Percentiles rank a stretch among this genome's conserved stretches.
phyloP scores from a whole-genome alignment of 1,284 basidiomycete genomes.

The Ustilago crameri region DNA sequence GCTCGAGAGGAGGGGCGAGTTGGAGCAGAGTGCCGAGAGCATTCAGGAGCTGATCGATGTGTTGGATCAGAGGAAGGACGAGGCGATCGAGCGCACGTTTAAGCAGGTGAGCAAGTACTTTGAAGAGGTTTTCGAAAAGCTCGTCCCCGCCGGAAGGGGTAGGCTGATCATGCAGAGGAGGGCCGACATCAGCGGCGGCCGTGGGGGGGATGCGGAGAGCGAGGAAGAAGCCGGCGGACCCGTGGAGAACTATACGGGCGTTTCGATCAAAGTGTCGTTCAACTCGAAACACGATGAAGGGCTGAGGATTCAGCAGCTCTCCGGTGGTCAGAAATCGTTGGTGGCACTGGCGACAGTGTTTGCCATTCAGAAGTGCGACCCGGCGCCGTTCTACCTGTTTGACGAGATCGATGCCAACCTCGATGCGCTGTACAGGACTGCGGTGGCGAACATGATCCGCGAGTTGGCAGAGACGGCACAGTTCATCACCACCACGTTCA shows the following conservation, averaged over 20 bases:
- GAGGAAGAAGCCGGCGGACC: constrained; percentile 38
- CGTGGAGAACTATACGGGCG: constrained; percentile 94
- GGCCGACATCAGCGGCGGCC: constrained; percentile 73
- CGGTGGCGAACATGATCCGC: constrained; percentile 96
- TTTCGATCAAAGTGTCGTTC: constrained; percentile 98
- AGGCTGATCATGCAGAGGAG: constrained; percentile 89
- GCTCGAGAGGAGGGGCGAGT: constrained; percentile 83
- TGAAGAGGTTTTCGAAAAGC: constrained; percentile 93
- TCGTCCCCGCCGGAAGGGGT: constrained; percentile 94
- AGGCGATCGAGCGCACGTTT: constrained; percentile 97
- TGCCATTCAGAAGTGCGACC: constrained; percentile 98
- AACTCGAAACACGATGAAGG: constrained; percentile 98
- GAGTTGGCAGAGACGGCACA: constrained; percentile 86
- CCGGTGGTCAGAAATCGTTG: constrained; percentile 96
- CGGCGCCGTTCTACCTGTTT: constrained; percentile 99
- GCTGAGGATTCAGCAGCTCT: constrained; percentile 92
- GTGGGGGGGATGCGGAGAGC: constrained; percentile 68
- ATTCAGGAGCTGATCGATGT: constrained; percentile 95
- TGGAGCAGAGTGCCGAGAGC: constrained; percentile 86
- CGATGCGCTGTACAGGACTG: constrained; percentile 96
- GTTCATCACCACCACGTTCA: constrained; percentile 98
- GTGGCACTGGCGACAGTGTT: constrained; percentile 97
- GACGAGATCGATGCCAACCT: constrained; percentile 99
- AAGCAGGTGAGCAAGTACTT: constrained; percentile 98
- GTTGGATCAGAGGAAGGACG: constrained; percentile 95